Percentiles rank a stretch among this genome's conserved stretches.
These are phyloP conservation scores for Starmerella roubikii DNA, from an alignment of 805 yeast species.

Conservation along the genomic window DNA sequence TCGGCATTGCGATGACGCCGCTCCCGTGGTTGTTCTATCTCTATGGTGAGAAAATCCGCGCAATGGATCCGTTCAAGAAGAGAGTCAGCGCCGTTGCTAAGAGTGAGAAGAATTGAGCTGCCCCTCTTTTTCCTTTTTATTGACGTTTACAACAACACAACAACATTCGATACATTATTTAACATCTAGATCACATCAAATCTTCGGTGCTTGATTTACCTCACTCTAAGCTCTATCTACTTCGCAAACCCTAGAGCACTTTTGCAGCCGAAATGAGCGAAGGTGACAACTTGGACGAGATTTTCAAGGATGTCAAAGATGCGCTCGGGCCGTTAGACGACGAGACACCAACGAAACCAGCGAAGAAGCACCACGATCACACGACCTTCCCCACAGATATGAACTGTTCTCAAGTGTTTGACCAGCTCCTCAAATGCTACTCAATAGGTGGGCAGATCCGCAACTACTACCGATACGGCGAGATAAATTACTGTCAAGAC, in stretches of 20 bases:
- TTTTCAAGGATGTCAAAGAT: slow-evolving; percentile 16
- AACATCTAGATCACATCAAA: too few relatives aligned
- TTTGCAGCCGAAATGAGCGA: too few relatives aligned
- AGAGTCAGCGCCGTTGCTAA: too few relatives aligned
- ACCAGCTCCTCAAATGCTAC: slow-evolving; percentile 73
- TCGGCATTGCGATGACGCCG: slow-evolving; percentile 32
- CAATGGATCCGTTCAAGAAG: slow-evolving; percentile 13
- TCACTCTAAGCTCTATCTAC: too few relatives aligned
- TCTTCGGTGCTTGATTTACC: too few relatives aligned
- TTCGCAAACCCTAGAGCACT: too few relatives aligned
- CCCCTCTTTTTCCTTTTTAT: too few relatives aligned
- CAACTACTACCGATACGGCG: slow-evolving; percentile 72
- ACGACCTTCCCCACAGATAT: slow-evolving; percentile 32
- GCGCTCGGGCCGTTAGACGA: slow-evolving; percentile 19
- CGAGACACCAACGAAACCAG: neutral
- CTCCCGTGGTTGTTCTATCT: slow-evolving; percentile 41
- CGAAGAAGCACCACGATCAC: neutral
- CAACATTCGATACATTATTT: too few relatives aligned
- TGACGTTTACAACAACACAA: too few relatives aligned
- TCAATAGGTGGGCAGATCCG: slow-evolving; percentile 84
- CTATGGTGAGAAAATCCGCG: slow-evolving; percentile 30
- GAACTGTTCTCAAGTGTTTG: slow-evolving; percentile 74
- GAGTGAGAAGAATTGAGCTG: too few relatives aligned
- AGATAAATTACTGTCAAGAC: slow-evolving; percentile 53
- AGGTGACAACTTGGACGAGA: slow-evolving; percentile 6